Percentiles rank a stretch among this genome's conserved stretches.
Conservation (phyloP, 352 stramenopile species). For the Globisporangium carolinianum region DNA sequence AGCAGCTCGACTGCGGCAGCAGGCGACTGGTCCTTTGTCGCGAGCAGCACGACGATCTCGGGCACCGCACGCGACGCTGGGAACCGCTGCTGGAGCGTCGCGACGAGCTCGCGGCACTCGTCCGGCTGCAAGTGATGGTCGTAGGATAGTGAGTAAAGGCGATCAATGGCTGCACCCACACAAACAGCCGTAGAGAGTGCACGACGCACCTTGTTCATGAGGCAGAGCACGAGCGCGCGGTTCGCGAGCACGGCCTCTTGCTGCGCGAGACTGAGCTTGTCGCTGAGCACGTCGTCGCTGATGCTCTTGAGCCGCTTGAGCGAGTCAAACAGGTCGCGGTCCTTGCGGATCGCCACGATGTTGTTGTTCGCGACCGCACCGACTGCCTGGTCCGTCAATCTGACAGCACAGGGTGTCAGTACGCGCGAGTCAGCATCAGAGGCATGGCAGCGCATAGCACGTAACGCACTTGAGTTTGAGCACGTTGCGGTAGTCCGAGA, state of each 20-base stretch:
- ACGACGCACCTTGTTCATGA: slow-evolving; percentile 63
- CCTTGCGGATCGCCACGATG: slow-evolving; percentile 71
- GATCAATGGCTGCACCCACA: slow-evolving; percentile 2
- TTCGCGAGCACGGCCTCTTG: slow-evolving; percentile 75
- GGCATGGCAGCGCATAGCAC: too few species aligned
- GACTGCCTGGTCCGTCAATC: slow-evolving; percentile 55
- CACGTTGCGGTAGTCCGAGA: slow-evolving; percentile 71
- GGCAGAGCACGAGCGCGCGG: slow-evolving; percentile 57
- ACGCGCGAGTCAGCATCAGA: too few species aligned
- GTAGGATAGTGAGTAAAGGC: not conserved
- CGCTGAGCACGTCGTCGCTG: slow-evolving; percentile 35
- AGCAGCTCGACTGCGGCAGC: slow-evolving; percentile 41
- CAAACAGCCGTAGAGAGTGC: not conserved
- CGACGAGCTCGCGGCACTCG: slow-evolving; percentile 51
- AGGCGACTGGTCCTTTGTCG: slow-evolving; percentile 59
- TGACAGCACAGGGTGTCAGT: slow-evolving; percentile 10
- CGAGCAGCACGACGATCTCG: slow-evolving; percentile 60
- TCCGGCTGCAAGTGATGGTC: slow-evolving; percentile 27
- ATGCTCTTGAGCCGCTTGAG: slow-evolving; percentile 77
- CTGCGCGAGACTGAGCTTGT: slow-evolving; percentile 55
- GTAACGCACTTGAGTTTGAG: slow-evolving; percentile 69
- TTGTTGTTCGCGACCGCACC: slow-evolving; percentile 71
- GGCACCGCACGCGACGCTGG: slow-evolving; percentile 43
- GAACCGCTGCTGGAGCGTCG: slow-evolving; percentile 50
- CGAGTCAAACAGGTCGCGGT: slow-evolving; percentile 77